These are phyloP conservation scores for Xenoacremonium recifei DNA, from an alignment of 2,329 filamentous ascomycete species.

Conservation along the genomic window DNA sequence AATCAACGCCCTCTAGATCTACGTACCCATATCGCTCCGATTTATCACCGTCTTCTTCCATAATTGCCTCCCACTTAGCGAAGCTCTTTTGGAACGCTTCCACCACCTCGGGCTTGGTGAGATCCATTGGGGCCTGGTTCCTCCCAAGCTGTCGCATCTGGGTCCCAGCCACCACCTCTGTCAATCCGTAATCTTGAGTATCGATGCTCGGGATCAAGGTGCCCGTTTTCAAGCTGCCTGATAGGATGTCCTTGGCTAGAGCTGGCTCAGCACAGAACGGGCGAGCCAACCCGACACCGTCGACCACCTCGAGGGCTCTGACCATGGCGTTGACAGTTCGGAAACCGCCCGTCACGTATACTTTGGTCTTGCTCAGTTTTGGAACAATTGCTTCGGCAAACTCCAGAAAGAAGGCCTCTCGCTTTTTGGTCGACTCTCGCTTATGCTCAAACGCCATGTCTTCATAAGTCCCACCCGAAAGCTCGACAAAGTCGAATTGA, in stretches of 20 bases:
- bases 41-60: too few species aligned
- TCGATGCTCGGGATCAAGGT: background rate
- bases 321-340: slow-evolving; percentile 56
- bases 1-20: too few species aligned
- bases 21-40: too few species aligned
- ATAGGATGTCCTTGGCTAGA: background rate
- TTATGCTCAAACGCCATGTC: slow-evolving; percentile 48
- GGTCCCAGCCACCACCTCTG: background rate
- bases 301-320: slow-evolving; percentile 52
- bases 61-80: too few species aligned
- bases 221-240: background rate
- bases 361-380: slow-evolving; percentile 47
- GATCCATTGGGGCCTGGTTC: background rate
- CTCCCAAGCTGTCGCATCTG: background rate
- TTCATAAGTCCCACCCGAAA: slow-evolving; percentile 61
- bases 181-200: background rate
- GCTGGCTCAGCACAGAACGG: slow-evolving; percentile 13
- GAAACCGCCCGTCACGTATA: slow-evolving; percentile 59
- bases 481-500: slow-evolving; percentile 58
- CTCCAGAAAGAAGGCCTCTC: slow-evolving; percentile 60
- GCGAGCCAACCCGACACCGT: slow-evolving; percentile 57
- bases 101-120: background rate
- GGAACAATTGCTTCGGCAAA: slow-evolving; percentile 55
- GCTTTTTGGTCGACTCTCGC: slow-evolving; percentile 52
- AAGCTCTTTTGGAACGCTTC: too few species aligned